These are phyloP conservation scores for Termitomyces sp. DNA, from an alignment of 768 basidiomycete genomes.

Conservation along the genomic window DNA sequence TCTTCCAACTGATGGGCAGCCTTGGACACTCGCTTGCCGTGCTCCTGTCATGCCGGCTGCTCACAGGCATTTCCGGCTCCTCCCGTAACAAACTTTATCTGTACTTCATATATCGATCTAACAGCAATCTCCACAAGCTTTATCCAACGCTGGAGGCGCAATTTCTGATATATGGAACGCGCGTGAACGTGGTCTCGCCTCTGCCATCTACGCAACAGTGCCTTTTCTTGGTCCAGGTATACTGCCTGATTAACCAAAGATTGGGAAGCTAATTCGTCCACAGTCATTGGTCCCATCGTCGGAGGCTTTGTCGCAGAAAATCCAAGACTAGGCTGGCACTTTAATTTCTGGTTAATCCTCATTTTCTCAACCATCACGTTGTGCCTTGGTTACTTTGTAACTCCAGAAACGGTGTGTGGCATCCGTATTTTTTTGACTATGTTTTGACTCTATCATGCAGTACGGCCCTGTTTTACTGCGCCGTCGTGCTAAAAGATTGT, in stretches of 20 bases:
- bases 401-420: slow-evolving; percentile 53
- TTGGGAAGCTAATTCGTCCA: neutral
- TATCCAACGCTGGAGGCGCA: slow-evolving; percentile 58
- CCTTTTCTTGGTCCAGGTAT: slow-evolving; percentile 57
- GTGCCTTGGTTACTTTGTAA: slow-evolving; percentile 40
- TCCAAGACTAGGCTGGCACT: slow-evolving; percentile 50
- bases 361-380: slow-evolving; percentile 46
- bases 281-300: slow-evolving; percentile 65
- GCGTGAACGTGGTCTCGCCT: slow-evolving; percentile 57
- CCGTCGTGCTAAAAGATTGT: slow-evolving; percentile 42
- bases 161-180: slow-evolving; percentile 57
- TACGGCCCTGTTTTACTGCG: slow-evolving; percentile 63
- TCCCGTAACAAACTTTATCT: slow-evolving; percentile 36
- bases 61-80: slow-evolving; percentile 58
- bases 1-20: slow-evolving; percentile 53
- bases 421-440: neutral
- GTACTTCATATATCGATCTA: slow-evolving; percentile 3
- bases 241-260: neutral
- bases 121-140: slow-evolving; percentile 29
- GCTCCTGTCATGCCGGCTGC: slow-evolving; percentile 47
- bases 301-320: slow-evolving; percentile 59
- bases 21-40: slow-evolving; percentile 45
- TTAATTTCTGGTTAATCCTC: slow-evolving; percentile 65
- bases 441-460: slow-evolving; percentile 20
- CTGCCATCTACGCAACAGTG: slow-evolving; percentile 54